Base-by-base conservation (phyloP, 2,329 filamentous ascomycete species). In the Arachnomyces sp. region DNA sequence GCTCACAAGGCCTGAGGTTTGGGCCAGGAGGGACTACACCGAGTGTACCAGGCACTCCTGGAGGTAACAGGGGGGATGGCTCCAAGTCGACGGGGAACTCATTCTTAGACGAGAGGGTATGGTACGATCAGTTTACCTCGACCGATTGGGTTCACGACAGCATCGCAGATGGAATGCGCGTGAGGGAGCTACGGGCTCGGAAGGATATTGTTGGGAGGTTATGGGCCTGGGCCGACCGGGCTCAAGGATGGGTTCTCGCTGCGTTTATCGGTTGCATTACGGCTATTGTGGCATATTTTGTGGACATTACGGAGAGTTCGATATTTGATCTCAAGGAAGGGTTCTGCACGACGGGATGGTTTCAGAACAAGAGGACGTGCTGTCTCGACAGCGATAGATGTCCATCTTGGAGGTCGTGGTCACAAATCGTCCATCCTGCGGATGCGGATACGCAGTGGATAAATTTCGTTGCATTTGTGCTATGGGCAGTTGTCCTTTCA, bases 81-180 rank as follows among this genome's bases (percentile, higher is more conserved):
- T 82, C 42, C 9, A 42, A 45, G 20, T 40, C 65, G 39, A 84
- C 81, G 54, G 67, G 72, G 28, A 81, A 78, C 3, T 64, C 83
- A 7, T 81, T 79, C 51, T 70, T 81, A 37, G 85, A 95, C 56
- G 88, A 96, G 51, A 81, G 92, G 44, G 84, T 93, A 7, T 96
- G 92, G 92, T 96, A 96, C 65, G 92, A 98, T 68, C 92, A 98
- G 64, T 94, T 94, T 56, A 94, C 88, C 4, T 94, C 86, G 5
- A 95, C 87, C 40, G 90, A 98, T 61, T 98, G 92, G 92, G 89
- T 98, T 1, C 90, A 94, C 59, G 92, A 98, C 63, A 89, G 84
- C 60, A 95, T 98, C 51, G 86, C 88, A 54, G 92, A 96, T 64
- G 87, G 89, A 7, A 86, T 88, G 53, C 84, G 92, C 17, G 79